phyloP scores from a whole-genome alignment of 2,329 filamentous ascomycete species.

The Cryphonectria naterciae region DNA sequence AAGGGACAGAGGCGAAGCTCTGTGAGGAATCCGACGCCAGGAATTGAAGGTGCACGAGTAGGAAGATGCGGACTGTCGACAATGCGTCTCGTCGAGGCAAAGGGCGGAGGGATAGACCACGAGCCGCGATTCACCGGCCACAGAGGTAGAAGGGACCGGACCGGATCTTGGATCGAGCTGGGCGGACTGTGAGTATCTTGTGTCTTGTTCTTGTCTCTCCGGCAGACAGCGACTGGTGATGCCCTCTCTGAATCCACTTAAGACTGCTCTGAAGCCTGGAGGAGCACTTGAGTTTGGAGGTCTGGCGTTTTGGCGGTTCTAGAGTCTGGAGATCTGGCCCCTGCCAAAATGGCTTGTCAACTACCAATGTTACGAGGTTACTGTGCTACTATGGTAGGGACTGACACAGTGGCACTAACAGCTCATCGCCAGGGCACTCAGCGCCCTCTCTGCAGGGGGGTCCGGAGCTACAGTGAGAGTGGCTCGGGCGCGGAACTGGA shows the following conservation, averaged over 20 bases:
- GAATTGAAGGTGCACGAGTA: not conserved
- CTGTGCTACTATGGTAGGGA: slow-evolving; percentile 9
- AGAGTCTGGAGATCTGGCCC: slow-evolving; percentile 29
- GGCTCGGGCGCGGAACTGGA: slow-evolving; percentile 25
- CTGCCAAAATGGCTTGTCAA: slow-evolving; percentile 20
- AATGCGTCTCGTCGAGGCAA: not conserved
- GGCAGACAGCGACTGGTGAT: not conserved
- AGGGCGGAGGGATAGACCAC: not conserved
- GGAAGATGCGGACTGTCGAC: not conserved
- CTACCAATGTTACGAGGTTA: slow-evolving; percentile 2
- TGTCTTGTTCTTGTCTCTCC: not conserved
- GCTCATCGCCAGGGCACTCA: not conserved
- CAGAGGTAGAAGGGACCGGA: slow-evolving; percentile 3
- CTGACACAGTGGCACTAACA: slow-evolving; percentile 29
- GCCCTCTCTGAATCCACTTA: not conserved
- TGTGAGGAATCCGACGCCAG: not conserved
- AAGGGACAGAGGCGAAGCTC: not conserved
- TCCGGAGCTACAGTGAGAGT: not conserved
- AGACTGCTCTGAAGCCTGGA: slow-evolving; percentile 11
- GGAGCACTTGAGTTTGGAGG: not conserved
- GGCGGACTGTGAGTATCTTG: not conserved
- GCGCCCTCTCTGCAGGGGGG: not conserved
- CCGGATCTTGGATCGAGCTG: slow-evolving; percentile 4
- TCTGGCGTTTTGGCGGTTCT: not conserved
- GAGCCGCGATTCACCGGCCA: not conserved